Base-by-base conservation (phyloP, 345 rosid species). In the Eucalyptus sideroxylon region DNA sequence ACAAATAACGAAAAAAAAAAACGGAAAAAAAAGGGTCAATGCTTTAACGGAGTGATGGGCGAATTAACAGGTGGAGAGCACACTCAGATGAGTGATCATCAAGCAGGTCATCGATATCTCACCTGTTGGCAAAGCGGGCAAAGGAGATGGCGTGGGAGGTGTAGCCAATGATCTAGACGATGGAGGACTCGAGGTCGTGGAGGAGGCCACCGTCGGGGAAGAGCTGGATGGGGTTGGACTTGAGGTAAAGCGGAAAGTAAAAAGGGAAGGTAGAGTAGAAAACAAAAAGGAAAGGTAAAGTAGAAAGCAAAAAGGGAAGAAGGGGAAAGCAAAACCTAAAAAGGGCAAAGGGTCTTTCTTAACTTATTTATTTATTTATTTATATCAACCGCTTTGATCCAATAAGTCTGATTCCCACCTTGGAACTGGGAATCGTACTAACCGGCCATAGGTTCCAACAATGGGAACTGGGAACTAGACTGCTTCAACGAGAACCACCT, bases 41-140 rank as follows among this genome's bases (percentile, higher is more conserved):
- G 37, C 53, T 42, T 47, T 11, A 49, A n/a, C 16, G 7, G 56
- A 85, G n/a, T 21, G 50, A 47, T 16, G 14, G 26, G 86, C 67
- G n/a, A n/a, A 50, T 67, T 80, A 10, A 16, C 50, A 2, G 30
- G 40, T 86, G 11, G 42, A 65, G 49, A 65, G 4, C 15, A 67
- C 85, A 47, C 9, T 24, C 40, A 30, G 53, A 67, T 21, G 30
- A 86, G 83, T 6, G 13, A 86, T 44, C 83, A 4, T n/a, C 30
- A 11, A 60, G 87, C 5, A 62, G 81, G 51, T 50, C 82, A 11
- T 14, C 6, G 7, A 56, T 26, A 27, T 19, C 86, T 87, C 50
- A 97, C 98, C 93, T 93, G 93, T 91, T 90, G 90, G 95, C 94
- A 88, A 98, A 98, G 87, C 97, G 97, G 16, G 97, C 96, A 86